phyloP scores from a whole-genome alignment of 1,139 yeast species.

The Arxiozyma bovina region DNA sequence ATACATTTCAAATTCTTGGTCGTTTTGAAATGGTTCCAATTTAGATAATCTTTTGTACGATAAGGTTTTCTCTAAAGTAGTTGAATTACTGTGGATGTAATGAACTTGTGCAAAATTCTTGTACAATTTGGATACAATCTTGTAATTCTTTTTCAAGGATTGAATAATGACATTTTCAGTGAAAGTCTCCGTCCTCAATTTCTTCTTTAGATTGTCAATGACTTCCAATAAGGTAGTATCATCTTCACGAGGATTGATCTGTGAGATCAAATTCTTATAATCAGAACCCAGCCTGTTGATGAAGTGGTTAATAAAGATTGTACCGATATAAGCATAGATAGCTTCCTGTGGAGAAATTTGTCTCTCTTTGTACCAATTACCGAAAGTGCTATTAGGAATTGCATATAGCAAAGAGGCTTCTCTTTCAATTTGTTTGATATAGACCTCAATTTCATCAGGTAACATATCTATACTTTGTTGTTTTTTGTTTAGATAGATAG shows the following conservation, averaged over 20 bases:
- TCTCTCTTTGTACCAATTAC: constrained; percentile 62
- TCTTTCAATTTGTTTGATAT: constrained; percentile 84
- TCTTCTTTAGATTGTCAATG: constrained; percentile 70
- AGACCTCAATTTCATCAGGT: constrained; percentile 45
- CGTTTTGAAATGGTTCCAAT: constrained; percentile 65
- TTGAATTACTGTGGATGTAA: constrained; percentile 53
- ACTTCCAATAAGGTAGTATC: constrained; percentile 56
- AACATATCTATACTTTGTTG: constrained; percentile 31
- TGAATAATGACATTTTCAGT: constrained; percentile 79
- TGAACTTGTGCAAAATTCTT: constrained; percentile 89
- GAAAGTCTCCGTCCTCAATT: constrained; percentile 88
- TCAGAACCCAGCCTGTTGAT: constrained; percentile 84
- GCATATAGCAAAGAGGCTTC: constrained; percentile 91
- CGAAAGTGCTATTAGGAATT: constrained; percentile 80
- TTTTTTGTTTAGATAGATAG: constrained; percentile 62
- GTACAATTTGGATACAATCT: constrained; percentile 72
- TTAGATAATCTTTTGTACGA: constrained; percentile 81
- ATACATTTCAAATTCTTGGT: constrained; percentile 63
- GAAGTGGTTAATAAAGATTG: constrained; percentile 87
- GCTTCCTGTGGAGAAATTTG: constrained; percentile 88
- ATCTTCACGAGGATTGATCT: constrained; percentile 18
- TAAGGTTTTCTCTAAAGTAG: constrained; percentile 60
- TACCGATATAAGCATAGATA: constrained; percentile 89
- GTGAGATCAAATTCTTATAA: constrained; percentile 50
- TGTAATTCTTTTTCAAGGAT: constrained; percentile 61